Evolutionary conservation across 495 filamentous ascomycete genomes (phyloP).

Genomic region (Aspergillus bridgeri): DNA sequence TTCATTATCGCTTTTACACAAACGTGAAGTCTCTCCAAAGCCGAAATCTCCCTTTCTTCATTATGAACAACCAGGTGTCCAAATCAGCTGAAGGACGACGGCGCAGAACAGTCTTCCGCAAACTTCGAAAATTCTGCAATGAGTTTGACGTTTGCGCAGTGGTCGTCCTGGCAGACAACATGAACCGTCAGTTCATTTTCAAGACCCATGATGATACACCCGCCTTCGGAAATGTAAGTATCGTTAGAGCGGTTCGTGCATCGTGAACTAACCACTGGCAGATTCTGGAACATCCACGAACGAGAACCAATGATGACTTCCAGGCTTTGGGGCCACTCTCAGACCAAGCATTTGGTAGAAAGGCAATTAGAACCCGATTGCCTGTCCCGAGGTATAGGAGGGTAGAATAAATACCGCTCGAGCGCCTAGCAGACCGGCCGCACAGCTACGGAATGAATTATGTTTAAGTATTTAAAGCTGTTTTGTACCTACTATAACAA

Average conservation of each 20-base stretch:
- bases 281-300: background rate
- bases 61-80: background rate
- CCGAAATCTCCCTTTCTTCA: background rate
- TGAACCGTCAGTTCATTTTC: constrained; percentile 11
- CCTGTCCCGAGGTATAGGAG: too few relatives aligned
- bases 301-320: too few relatives aligned
- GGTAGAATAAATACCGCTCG: too few relatives aligned
- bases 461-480: background rate
- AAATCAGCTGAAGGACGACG: constrained; percentile 9
- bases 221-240: constrained; percentile 4
- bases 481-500: background rate
- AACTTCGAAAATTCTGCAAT: constrained; percentile 13
- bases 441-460: background rate
- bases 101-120: constrained; percentile 15
- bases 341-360: too few relatives aligned
- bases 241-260: background rate
- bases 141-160: constrained; percentile 6
- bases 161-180: constrained; percentile 7
- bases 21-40: background rate
- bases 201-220: constrained; percentile 16
- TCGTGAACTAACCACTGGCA: background rate
- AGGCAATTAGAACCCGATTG: too few relatives aligned
- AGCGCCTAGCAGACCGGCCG: too few relatives aligned
- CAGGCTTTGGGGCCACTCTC: too few relatives aligned
- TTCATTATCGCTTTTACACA: background rate